phyloP scores from a whole-genome alignment of 2,329 filamentous ascomycete genomes.

The Dactylellina cionopaga region DNA sequence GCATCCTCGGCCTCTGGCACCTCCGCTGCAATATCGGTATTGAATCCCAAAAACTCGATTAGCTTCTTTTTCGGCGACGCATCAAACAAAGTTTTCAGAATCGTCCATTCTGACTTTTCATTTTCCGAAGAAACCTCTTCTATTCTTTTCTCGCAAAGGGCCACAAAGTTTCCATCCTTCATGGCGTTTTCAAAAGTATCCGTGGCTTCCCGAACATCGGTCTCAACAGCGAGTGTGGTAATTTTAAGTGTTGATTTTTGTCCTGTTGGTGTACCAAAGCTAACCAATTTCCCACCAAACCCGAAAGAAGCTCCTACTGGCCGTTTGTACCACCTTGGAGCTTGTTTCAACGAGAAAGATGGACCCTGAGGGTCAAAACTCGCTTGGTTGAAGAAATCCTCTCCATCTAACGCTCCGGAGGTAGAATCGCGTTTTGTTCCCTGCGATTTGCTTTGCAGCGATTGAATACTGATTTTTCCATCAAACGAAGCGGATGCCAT shows the following conservation, averaged over 20 bases:
- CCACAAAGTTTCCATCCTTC: conserved; percentile 77
- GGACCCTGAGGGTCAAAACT: conserved; percentile 90
- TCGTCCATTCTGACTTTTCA: conserved; percentile 95
- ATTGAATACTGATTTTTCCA: conserved; percentile 93
- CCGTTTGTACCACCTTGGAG: conserved; percentile 89
- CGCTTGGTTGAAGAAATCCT: conserved; percentile 95
- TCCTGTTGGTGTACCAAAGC: conserved; percentile 73
- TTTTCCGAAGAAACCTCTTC: conserved; percentile 81
- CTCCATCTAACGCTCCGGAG: conserved; percentile 79
- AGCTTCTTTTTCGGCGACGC: conserved; percentile 87
- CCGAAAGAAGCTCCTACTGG: conserved; percentile 90
- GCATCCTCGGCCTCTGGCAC: conserved; percentile 45
- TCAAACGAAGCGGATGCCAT: conserved; percentile 97
- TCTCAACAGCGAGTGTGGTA: conserved; percentile 87
- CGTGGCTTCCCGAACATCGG: conserved; percentile 81
- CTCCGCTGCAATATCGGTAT: conserved; percentile 65
- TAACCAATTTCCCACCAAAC: conserved; percentile 91
- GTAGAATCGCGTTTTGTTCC: conserved; percentile 63
- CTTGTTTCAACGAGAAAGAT: conserved; percentile 84
- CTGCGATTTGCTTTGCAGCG: conserved; percentile 81
- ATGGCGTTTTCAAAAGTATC: conserved; percentile 87
- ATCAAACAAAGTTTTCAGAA: conserved; percentile 87
- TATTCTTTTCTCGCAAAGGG: conserved; percentile 83
- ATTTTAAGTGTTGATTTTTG: conserved; percentile 81
- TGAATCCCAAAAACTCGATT: conserved; percentile 89